phyloP scores from a whole-genome alignment of 768 basidiomycete genomes.

The Rubroboletus satanas region DNA sequence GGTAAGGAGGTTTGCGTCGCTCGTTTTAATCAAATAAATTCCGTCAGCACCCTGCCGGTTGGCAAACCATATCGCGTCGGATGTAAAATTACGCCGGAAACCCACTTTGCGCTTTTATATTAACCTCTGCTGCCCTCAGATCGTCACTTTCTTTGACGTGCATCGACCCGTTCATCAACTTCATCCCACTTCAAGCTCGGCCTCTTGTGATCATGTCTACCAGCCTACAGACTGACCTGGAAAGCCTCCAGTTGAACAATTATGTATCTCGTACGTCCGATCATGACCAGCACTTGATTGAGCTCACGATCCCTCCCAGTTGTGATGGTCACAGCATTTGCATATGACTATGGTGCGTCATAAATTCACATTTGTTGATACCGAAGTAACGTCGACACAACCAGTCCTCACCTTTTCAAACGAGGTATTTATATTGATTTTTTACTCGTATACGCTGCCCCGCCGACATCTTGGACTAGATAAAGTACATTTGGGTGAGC shows the following conservation, averaged over 20 bases:
- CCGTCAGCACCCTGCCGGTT: not conserved
- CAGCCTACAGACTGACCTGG: not conserved
- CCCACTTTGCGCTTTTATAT: not conserved
- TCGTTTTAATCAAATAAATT: not conserved
- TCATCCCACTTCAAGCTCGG: not conserved
- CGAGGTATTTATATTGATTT: slow-evolving; percentile 1
- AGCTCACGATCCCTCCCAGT: slow-evolving; percentile 1
- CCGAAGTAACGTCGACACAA: not conserved
- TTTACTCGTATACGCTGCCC: not conserved
- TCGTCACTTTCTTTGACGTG: not conserved
- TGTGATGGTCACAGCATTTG: not conserved
- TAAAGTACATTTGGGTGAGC: slow-evolving; percentile 9
- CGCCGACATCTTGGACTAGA: not conserved
- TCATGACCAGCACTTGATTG: not conserved
- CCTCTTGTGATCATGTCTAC: slow-evolving; percentile 1
- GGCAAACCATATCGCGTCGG: not conserved
- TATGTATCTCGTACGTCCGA: slow-evolving; percentile 2
- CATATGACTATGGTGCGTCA: slow-evolving; percentile 7
- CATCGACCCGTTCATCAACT: not conserved
- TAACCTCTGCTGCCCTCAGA: not conserved
- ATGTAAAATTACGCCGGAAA: not conserved
- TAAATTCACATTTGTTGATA: not conserved
- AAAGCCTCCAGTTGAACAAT: slow-evolving; percentile 3
- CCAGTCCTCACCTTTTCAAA: slow-evolving; percentile 6
- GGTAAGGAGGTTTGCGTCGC: not conserved